Evolutionary conservation across 2,329 filamentous ascomycete genomes (phyloP).

Genomic region (Rachicladosporium sp.): DNA sequence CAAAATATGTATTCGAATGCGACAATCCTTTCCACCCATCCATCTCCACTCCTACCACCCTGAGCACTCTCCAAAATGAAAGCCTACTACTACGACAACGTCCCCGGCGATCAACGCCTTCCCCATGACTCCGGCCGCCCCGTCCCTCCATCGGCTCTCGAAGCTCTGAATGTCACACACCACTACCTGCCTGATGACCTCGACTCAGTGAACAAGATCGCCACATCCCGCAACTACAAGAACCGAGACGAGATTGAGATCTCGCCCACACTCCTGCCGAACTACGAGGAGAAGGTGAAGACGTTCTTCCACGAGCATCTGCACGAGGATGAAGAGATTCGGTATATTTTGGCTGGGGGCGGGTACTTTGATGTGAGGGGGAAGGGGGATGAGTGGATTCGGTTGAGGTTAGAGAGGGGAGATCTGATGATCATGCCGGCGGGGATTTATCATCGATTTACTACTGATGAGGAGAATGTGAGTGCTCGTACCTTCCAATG

Average conservation of each 20-base stretch:
- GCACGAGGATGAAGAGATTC: conserved; percentile 97
- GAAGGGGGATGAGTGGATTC: conserved; percentile 74
- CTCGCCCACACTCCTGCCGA: conserved; percentile 68
- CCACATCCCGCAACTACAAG: conserved; percentile 66
- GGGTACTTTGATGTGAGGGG: conserved; percentile 91
- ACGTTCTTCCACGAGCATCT: conserved; percentile 90
- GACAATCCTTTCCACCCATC: neutral
- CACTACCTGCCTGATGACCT: conserved; percentile 52
- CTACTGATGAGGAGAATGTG: conserved; percentile 82
- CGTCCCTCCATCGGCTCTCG: conserved; percentile 54
- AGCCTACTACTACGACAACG: conserved; percentile 61
- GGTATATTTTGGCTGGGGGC: conserved; percentile 77
- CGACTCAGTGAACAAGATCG: conserved; percentile 59
- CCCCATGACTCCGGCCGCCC: conserved; percentile 73
- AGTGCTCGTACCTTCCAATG: too few species aligned
- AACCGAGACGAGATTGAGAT: conserved; percentile 91
- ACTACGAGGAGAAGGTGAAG: conserved; percentile 90
- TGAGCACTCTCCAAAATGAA: conserved; percentile 39
- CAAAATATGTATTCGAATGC: neutral
- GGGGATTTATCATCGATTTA: conserved; percentile 96
- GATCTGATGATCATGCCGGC: conserved; percentile 89
- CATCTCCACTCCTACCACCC: neutral
- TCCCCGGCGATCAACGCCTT: conserved; percentile 75
- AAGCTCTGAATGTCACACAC: conserved; percentile 69
- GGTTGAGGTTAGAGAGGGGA: conserved; percentile 70